phyloP scores from a whole-genome alignment of 768 basidiomycete species.

The Boletus rubescentipes region DNA sequence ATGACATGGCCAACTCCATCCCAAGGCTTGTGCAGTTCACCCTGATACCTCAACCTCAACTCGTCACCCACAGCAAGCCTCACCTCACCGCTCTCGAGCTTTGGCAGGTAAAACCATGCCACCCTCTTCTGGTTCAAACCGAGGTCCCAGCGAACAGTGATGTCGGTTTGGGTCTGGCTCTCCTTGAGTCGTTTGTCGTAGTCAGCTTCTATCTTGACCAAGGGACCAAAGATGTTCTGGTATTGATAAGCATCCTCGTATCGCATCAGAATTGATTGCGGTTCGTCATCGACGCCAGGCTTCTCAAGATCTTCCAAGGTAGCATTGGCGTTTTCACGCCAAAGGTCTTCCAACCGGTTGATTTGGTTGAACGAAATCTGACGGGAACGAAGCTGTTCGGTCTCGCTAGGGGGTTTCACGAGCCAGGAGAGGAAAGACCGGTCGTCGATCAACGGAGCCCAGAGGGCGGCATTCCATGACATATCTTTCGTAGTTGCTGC shows the following conservation, averaged over 20 bases:
- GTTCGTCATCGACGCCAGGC: conserved; percentile 96
- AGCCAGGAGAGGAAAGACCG: conserved; percentile 99
- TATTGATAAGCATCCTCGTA: conserved; percentile 99
- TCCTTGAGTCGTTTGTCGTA: conserved; percentile 98
- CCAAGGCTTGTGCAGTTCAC: conserved; percentile 91
- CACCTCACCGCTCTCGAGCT: conserved; percentile 97
- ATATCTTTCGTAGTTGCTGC: conserved; percentile 97
- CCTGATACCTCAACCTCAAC: conserved; percentile 82
- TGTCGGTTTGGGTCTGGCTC: conserved; percentile 97
- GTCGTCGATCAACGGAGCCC: conserved; percentile 99
- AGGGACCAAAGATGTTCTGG: conserved; percentile 98
- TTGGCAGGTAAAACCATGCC: conserved; percentile 97
- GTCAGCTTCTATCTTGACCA: conserved; percentile 99
- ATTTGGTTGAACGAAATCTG: conserved; percentile 98
- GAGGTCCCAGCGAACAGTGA: conserved; percentile 94
- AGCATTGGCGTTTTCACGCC: conserved; percentile 94
- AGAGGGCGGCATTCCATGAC: conserved; percentile 96
- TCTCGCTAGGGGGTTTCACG: conserved; percentile 95
- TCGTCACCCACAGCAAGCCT: conserved; percentile 97
- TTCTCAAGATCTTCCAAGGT: conserved; percentile 97
- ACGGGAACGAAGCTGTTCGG: conserved; percentile 92
- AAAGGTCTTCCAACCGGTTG: conserved; percentile 94
- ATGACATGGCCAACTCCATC: conserved; percentile 98
- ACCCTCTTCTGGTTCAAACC: conserved; percentile 98
- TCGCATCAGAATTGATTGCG: conserved; percentile 82